Base-by-base conservation (phyloP, 2,329 filamentous ascomycete genomes). In the Triangularia verruculosa region DNA sequence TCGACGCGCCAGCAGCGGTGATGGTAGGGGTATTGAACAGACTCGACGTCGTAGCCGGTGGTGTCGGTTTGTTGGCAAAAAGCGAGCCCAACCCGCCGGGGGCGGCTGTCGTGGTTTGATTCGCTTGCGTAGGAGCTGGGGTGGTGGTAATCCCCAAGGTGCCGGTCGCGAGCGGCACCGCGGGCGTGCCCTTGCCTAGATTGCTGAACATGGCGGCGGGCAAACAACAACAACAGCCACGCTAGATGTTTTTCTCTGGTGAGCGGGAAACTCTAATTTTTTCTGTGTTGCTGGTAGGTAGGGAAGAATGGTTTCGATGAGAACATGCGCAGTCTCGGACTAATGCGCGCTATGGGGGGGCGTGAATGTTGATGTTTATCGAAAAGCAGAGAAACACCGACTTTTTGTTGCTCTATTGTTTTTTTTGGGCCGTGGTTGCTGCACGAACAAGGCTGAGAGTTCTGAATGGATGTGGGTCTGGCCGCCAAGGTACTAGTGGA, bases 11-110 rank as follows among this genome's bases (percentile, higher is more conserved):
- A 54, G 28, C 59, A 67, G 43, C 63, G 68, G 43, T 67, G 68
- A 28, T 69, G 65, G 63, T 62, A 57, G 64, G 51, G 61, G 68
- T 32, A 43, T 63, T 54, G 69, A 69, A 62, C 66, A 71, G 24
- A 61, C 64, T 63, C 70, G 54, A 27, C 27, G 60, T 52, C 20
- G 54, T 34, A n/a, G 34, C 39, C 61, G 17, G 61, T 15, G 20
- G 27, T 47, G 62, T 64, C 56, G 70, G 68, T 27, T 64, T 66
- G 55, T 51, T 17, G 22, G 59, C 47, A 15, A 66, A 66, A 13
- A 66, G 61, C 34, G 61, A 64, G 30, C 64, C 65, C 12, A 64
- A 63, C 57, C 58, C 67, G 68, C 55, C 34, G 11, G 62, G n/a
- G 20, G 47, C 11, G 20, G 64, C 25, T 17, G 58, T 64, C 54